Evolutionary conservation across 805 yeast genomes (phyloP), one percentile per base, ranked within the genome.

Genomic region (Ogataea minuta): DNA sequence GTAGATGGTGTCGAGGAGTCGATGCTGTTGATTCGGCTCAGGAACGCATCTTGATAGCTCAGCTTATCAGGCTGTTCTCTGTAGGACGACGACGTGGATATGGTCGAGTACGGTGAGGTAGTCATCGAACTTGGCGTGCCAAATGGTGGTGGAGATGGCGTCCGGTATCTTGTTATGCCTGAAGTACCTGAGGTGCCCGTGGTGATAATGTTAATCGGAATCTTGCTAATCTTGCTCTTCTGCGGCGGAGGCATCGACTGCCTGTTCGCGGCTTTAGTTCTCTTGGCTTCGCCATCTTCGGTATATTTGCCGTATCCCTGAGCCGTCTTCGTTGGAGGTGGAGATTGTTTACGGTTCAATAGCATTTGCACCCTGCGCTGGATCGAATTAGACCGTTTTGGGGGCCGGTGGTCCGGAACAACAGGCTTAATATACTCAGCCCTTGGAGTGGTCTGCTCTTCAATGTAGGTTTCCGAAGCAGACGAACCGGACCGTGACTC

Each of bases 241-340:
- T 45, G 36, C 11, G 56, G 53, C 8, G 54, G 55, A 9, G 49
- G 48, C 45, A 44, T 48, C 10, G 38, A 16, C 12, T 32, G 9
- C n/a, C 27, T 30, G 6, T 31, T 36, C 12, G 31, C 10, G 6
- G 10, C 12, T 6, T 36, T 24, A n/a, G 11, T n/a, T 26, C 19
- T 23, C 29, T 8, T 19, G 21, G 21, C 21, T n/a, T n/a, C 21
- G 6, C 48, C 46, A 9, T 33, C 23, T 34, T 72, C 81, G 0
- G 90, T 79, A 55, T 74, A 85, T 56, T 77, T 77, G 6, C 96
- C 96, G 59, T 89, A 88, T 0, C 96, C 96, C 4, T 70, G 60
- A 0, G 95, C 95, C 0, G 91, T 79, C 50, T 76, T 81, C 12
- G 63, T 56, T 0, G 74, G 64, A 3, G 74, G 74, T 9, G 75